Evolutionary conservation across 2,329 filamentous ascomycete species (phyloP), one percentile per base, ranked within the genome.

Genomic region (Neopestalotiopsis sp.): DNA sequence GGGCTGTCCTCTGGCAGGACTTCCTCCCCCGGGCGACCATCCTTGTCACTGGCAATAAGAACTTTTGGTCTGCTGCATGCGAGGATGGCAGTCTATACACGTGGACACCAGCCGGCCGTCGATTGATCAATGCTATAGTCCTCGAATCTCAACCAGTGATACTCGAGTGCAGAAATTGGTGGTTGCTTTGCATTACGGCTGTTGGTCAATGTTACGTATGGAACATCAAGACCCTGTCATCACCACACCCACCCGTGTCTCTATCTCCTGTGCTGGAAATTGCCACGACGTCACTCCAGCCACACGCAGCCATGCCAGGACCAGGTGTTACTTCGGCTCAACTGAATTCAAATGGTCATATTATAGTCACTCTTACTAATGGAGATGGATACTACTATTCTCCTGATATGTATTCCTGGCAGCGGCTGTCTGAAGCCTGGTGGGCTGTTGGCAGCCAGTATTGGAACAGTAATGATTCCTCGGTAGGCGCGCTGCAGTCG

Each of bases 401-500:
- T 1, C 89, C 92, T 0, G 87, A 88, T 20, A 93, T 99, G 91
- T 95, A 90, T 79, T 89, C 91, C 7, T 99, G 96, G 96, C 95
- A 98, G 80, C 90, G 95, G 10, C 86, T 99, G n/a, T 97, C 94
- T 2, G 97, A 99, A 78, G 89, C 94, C 1, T 99, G 96, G 96
- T 99, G 96, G 94, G 95, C 95, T 0, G 94, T 98, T 0, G 95
- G 95, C 20, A 97, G 94, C 74, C 96, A 99, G 78, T 99, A 99
- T 79, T 99, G 96, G 97, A 98, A 99, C 80, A 97, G 94, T 0
- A 97, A 94, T 66, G 96, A 98, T 76, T 94, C 94, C 1, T 94
- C 94, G 0, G 90, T 97, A 66, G 91, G 92, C 62, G 93, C 94
- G 65, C 81, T 97, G 49, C 91, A 94, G 72, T 90, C 93, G 2